Evolutionary conservation across 371 early-diverging fungal species (phyloP).

Genomic region (Rhizopus arrhizus): DNA sequence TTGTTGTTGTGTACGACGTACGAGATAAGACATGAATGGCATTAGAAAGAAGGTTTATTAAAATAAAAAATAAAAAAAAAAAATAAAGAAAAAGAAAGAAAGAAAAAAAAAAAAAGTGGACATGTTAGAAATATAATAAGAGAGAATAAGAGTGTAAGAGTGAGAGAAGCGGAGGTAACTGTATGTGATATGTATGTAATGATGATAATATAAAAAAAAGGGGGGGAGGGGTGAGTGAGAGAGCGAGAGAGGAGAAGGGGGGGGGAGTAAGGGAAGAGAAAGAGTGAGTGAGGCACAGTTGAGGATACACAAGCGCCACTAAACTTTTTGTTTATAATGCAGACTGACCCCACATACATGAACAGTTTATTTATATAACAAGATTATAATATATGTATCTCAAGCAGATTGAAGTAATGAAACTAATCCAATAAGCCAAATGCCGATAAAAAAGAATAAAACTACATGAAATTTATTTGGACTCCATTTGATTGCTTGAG

Average conservation of each 20-base stretch:
- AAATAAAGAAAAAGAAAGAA: not conserved
- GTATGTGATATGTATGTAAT: constrained; percentile 2
- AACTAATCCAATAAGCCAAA: constrained; percentile 48
- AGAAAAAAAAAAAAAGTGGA: constrained; percentile 5
- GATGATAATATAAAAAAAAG: not conserved
- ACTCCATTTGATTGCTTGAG: constrained; percentile 58
- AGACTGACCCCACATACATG: not conserved
- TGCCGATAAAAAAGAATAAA: constrained; percentile 54
- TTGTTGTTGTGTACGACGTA: constrained; percentile 7
- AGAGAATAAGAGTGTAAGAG: constrained; percentile 8
- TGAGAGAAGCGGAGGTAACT: not conserved
- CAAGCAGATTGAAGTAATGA: constrained; percentile 37
- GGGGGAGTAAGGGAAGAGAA: constrained; percentile 6
- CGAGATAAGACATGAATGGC: constrained; percentile 24
- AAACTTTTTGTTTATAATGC: not conserved
- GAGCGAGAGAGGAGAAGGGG: constrained; percentile 6
- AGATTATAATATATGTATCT: not conserved
- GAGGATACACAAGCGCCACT: not conserved
- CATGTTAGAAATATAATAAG: not conserved
- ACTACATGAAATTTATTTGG: constrained; percentile 44
- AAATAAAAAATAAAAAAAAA: constrained; percentile 1
- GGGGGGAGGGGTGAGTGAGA: constrained; percentile 6
- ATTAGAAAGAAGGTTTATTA: constrained; percentile 2
- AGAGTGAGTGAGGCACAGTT: constrained; percentile 2
- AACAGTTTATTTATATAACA: too few species aligned